A percentile compares a stretch with the other conserved stretches of the same genome.
phyloP scores from a whole-genome alignment of 2,329 filamentous ascomycete genomes.

The Scedosporium dehoogii region DNA sequence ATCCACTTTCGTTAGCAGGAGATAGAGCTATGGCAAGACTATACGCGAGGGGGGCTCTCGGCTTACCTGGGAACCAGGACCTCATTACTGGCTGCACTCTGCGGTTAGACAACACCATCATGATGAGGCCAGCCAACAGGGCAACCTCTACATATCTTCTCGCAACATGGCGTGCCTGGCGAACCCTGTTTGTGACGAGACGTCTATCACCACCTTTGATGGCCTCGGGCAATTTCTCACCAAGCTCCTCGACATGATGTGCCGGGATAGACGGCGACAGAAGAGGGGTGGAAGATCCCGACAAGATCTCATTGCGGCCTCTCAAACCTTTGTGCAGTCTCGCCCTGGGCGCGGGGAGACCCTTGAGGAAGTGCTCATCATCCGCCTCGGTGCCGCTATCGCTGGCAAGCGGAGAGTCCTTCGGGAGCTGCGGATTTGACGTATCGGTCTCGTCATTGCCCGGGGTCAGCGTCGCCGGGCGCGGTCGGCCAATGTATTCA shows the following conservation, averaged over 20 bases:
- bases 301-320: conserved; percentile 44
- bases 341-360: conserved; percentile 68
- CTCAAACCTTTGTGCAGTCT: conserved; percentile 70
- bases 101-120: conserved; percentile 36
- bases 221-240: conserved; percentile 12
- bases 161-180: conserved; percentile 38
- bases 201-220: conserved; percentile 13
- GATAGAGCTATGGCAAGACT: neutral
- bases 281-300: conserved; percentile 45
- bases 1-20: conserved; percentile 8
- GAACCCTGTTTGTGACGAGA: conserved; percentile 13
- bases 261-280: conserved; percentile 37
- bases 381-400: conserved; percentile 94
- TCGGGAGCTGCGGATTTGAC: conserved; percentile 16
- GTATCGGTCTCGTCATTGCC: neutral
- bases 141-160: conserved; percentile 43
- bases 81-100: conserved; percentile 34
- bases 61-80: conserved; percentile 39
- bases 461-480: neutral
- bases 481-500: neutral
- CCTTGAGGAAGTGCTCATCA: conserved; percentile 81
- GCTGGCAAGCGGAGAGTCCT: conserved; percentile 54
- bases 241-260: conserved; percentile 23
- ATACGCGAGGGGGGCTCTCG: no score
- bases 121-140: conserved; percentile 38